phyloP scores from a whole-genome alignment of 139 green algal genomes.

The Chlamydomonas asymmetrica region DNA sequence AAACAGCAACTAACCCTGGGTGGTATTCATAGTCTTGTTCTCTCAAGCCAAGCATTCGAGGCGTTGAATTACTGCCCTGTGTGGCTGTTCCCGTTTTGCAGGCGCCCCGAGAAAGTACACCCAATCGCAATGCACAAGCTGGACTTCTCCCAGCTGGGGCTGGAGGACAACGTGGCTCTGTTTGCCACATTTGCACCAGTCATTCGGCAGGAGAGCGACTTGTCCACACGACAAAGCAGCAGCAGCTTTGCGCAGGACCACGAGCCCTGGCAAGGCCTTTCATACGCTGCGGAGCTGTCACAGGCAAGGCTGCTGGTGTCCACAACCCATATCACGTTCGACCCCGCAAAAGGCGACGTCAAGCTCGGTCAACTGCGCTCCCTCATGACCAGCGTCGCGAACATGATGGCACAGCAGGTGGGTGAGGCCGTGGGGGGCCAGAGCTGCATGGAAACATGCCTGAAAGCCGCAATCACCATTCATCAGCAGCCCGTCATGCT shows the following conservation, averaged over 20 bases:
- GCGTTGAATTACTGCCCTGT: not conserved
- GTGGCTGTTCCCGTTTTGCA: not conserved
- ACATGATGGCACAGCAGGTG: no score
- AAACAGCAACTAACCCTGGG: not conserved
- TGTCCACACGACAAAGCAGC: no score
- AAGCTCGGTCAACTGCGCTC: constrained; percentile 75
- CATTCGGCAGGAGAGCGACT: not conserved
- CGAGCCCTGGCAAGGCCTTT: no score
- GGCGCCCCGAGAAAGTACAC: constrained; percentile 36
- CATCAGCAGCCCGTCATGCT: no score
- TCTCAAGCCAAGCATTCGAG: not conserved
- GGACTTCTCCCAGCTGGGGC: constrained; percentile 47
- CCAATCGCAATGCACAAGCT: constrained; percentile 47
- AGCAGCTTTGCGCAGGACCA: constrained; percentile 10
- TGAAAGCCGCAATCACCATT: no score
- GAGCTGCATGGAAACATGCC: no score
- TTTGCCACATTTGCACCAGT: constrained; percentile 51
- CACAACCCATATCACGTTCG: constrained; percentile 90
- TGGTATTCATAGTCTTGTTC: not conserved
- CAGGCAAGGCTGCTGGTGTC: constrained; percentile 55
- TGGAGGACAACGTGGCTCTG: constrained; percentile 85
- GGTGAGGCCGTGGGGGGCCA: no score
- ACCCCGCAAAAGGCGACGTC: constrained; percentile 79
- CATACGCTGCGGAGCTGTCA: not conserved
- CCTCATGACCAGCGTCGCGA: constrained; percentile 33